Conservation (phyloP, 331 rosid genomes). For the Arachis monticola region DNA sequence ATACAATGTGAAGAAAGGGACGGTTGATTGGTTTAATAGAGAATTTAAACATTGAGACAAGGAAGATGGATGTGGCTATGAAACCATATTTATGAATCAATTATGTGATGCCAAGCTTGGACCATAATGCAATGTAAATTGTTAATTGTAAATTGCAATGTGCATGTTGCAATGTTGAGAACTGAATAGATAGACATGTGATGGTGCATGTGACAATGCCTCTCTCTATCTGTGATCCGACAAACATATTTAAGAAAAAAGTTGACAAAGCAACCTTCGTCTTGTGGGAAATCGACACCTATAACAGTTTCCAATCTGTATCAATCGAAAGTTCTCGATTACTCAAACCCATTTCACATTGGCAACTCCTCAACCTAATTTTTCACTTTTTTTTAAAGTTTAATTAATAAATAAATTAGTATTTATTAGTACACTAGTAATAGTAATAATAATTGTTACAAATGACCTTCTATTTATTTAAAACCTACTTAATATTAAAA, state of each 20-base stretch:
- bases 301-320: conserved; percentile 30
- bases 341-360: conserved; percentile 3
- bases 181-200: conserved; percentile 37
- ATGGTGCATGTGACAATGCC: conserved; percentile 43
- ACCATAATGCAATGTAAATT: not conserved
- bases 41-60: not conserved
- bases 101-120: conserved; percentile 25
- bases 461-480: not conserved
- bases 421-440: no score
- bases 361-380: not conserved
- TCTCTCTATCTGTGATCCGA: conserved; percentile 24
- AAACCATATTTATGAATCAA: not conserved
- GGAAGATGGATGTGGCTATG: not conserved
- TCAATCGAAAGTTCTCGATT: conserved; percentile 24
- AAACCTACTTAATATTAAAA: no score
- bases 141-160: not conserved
- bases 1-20: conserved; percentile 21
- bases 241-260: conserved; percentile 28
- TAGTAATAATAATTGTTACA: not conserved
- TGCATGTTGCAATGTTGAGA: conserved; percentile 37
- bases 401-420: no score
- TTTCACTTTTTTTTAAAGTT: not conserved
- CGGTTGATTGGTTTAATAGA: not conserved
- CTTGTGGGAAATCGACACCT: conserved; percentile 35
- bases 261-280: conserved; percentile 42